Base-by-base conservation (phyloP, 169 alveolate genomes). In the Babesia gibsoni region DNA sequence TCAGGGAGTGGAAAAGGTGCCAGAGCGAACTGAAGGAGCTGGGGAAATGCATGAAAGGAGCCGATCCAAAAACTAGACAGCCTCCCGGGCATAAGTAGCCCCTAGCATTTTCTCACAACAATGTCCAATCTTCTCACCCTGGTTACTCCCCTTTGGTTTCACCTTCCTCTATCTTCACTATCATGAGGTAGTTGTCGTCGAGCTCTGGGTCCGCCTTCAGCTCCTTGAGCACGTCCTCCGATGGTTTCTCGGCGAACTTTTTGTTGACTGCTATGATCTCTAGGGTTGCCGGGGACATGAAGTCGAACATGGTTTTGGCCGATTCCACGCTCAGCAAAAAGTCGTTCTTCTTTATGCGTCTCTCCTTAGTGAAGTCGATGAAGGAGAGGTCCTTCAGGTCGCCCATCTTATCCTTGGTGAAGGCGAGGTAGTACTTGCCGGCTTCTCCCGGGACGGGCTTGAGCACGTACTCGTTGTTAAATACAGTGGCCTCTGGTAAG, bases 1-100 rank as follows among this genome's bases (percentile, higher is more conserved):
- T n/a, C 73, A 82, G 90, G 37, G 84, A 50, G 29, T 82, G 90
- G 90, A 75, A 61, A 37, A 36, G 66, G 46, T 82, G 90, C 83
- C 90, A 82, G 59, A 12, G 7, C 30, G 90, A 82, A 35, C 67
- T 82, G 25, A 69, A 78, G 53, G 73, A 77, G 45, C 52, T 77
- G 16, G 58, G 50, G 6, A 67, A 52, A 18, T 77, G 82, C 30
- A 61, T 61, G 72, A 43, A 42, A 20, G 52, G 39, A 0, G 52
- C 4, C 27, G 3, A 0, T 4, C 53, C 68, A 5, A 54, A 37
- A 10, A 35, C 52, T 12, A 23, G 23, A 1, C n/a, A n/a, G n/a
- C n/a, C n/a, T n/a, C n/a, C n/a, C n/a, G n/a, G n/a, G n/a, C n/a
- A n/a, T n/a, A n/a, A n/a, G n/a, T 39, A 14, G 16, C 16, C 48